Conservation (phyloP, 768 basidiomycete species). For the Multifurca ochricompacta region DNA sequence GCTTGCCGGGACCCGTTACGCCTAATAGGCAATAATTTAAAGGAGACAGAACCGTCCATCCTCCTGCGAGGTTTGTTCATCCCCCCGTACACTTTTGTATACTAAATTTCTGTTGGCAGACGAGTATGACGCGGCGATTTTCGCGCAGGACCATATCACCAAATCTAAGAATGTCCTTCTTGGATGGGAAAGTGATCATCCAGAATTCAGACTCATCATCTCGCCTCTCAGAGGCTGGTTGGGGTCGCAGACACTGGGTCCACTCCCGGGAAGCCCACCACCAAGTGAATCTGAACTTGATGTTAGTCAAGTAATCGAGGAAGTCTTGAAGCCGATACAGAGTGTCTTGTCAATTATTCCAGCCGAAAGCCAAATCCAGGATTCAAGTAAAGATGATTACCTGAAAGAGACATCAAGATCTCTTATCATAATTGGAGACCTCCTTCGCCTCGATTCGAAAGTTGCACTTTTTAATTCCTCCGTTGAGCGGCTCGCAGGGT, state of each 20-base stretch:
- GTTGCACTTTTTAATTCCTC: conserved; percentile 34
- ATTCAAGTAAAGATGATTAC: conserved; percentile 39
- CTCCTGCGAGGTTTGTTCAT: conserved; percentile 12
- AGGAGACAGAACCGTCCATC: not conserved
- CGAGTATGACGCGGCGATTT: conserved; percentile 2
- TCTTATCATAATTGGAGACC: conserved; percentile 38
- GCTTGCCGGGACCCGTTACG: not conserved
- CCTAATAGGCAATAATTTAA: not conserved
- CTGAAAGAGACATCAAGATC: conserved; percentile 41
- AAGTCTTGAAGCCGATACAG: conserved; percentile 61
- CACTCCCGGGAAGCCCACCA: not conserved
- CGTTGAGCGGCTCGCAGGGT: conserved; percentile 33
- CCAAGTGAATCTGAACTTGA: conserved; percentile 16
- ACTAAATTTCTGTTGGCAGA: conserved; percentile 4
- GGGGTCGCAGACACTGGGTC: conserved; percentile 1
- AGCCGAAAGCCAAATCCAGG: conserved; percentile 24
- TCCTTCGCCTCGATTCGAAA: conserved; percentile 42
- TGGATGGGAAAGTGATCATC: conserved; percentile 17
- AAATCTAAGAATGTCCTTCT: not conserved
- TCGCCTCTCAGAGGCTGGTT: conserved; percentile 30
- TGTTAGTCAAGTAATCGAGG: conserved; percentile 45
- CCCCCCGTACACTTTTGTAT: too few species aligned
- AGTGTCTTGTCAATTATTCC: conserved; percentile 40
- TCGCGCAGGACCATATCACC: conserved; percentile 5
- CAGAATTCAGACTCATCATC: conserved; percentile 28